Conservation (phyloP, 1,284 basidiomycete genomes). For the Coniferiporia sulphurascens region DNA sequence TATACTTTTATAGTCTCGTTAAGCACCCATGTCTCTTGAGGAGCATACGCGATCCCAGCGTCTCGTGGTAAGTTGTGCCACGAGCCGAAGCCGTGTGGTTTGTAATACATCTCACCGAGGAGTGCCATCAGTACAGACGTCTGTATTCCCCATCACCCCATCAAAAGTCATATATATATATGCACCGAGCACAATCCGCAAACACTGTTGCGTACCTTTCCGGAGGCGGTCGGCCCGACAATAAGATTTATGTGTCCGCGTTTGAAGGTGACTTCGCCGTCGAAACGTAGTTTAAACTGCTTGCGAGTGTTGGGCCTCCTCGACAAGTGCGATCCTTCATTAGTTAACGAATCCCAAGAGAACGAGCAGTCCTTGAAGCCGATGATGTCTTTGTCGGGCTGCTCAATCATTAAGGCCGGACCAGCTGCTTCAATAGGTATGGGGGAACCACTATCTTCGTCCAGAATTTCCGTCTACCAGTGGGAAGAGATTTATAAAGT, state of each 20-base stretch:
- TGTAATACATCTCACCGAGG: conserved; percentile 18
- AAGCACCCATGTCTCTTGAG: conserved; percentile 41
- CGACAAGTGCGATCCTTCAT: background rate
- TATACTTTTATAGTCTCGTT: conserved; percentile 27
- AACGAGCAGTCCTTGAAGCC: background rate
- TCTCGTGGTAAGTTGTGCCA: conserved; percentile 41
- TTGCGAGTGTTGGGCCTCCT: conserved; percentile 3
- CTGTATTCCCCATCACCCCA: background rate
- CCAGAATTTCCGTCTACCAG: background rate
- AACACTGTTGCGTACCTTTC: conserved; percentile 10
- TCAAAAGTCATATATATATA: background rate
- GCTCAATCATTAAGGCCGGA: background rate
- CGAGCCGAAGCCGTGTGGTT: conserved; percentile 24
- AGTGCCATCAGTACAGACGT: conserved; percentile 16
- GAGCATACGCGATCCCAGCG: conserved; percentile 41
- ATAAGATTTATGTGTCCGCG: conserved; percentile 14
- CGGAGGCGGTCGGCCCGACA: conserved; percentile 15
- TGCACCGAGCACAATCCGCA: background rate
- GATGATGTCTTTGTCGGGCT: background rate
- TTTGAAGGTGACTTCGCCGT: conserved; percentile 10
- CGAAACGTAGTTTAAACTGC: conserved; percentile 11
- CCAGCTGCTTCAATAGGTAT: background rate
- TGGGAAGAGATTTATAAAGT: background rate
- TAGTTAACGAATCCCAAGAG: background rate
- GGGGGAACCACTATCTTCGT: background rate